These are phyloP conservation scores for Aethionema arabicum DNA, from an alignment of 345 rosid species.

Conservation along the genomic window DNA sequence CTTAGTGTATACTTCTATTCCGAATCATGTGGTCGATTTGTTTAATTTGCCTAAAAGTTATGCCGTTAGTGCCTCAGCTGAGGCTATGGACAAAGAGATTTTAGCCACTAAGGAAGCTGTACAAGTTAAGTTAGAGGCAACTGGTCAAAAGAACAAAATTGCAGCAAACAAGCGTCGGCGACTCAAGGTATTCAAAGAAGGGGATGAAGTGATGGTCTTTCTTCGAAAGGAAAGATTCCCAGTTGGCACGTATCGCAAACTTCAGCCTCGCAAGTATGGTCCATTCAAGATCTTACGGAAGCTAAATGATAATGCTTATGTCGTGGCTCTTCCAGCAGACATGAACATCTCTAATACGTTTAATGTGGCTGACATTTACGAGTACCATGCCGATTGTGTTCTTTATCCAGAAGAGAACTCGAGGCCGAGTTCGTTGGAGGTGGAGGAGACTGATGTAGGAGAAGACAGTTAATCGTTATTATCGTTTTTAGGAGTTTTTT, in stretches of 20 bases:
- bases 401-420: too few relatives aligned
- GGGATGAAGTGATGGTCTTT: slow-evolving; percentile 3
- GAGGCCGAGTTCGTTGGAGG: too few relatives aligned
- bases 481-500: too few relatives aligned
- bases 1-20: background rate
- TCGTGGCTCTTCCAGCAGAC: too few relatives aligned
- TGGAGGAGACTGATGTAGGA: too few relatives aligned
- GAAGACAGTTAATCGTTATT: too few relatives aligned
- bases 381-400: too few relatives aligned
- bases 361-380: too few relatives aligned
- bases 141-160: too few relatives aligned
- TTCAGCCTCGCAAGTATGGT: background rate
- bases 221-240: background rate
- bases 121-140: background rate
- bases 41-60: background rate
- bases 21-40: background rate
- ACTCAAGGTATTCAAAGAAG: background rate
- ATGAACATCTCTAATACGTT: too few relatives aligned
- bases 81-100: background rate
- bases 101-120: background rate
- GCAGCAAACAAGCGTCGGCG: background rate
- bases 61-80: background rate
- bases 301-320: too few relatives aligned
- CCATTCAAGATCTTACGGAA: too few relatives aligned
- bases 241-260: background rate